Conservation (phyloP, 495 filamentous ascomycete genomes). For the Evernia prunastri region DNA sequence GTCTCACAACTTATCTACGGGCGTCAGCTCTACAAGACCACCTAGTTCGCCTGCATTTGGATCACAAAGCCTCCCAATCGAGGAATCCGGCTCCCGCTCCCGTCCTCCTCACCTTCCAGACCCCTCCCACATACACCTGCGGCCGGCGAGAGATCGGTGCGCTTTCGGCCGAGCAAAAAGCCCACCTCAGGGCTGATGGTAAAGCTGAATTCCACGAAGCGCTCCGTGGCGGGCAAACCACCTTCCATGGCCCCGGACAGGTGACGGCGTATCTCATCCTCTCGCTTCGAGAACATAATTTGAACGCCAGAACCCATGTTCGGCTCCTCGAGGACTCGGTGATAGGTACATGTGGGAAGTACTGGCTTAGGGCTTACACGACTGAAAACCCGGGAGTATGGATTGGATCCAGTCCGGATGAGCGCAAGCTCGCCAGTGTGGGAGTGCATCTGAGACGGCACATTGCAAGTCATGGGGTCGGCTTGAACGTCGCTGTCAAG, state of each 20-base stretch:
- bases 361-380: conserved; percentile 51
- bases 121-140: conserved; percentile 79
- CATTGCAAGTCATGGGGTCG: conserved; percentile 81
- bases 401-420: conserved; percentile 37
- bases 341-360: conserved; percentile 51
- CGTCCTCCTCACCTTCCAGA: conserved; percentile 75
- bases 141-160: conserved; percentile 72
- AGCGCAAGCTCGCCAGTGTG: conserved; percentile 77
- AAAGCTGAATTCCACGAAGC: conserved; percentile 60
- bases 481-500: conserved; percentile 69
- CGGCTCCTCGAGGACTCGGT: conserved; percentile 68
- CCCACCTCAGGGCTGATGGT: conserved; percentile 36
- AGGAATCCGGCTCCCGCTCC: conserved; percentile 52
- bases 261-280: conserved; percentile 83
- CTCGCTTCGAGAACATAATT: conserved; percentile 55
- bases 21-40: conserved; percentile 45
- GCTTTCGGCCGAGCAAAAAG: conserved; percentile 39
- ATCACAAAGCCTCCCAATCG: conserved; percentile 27
- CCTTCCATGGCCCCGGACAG: conserved; percentile 94
- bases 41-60: conserved; percentile 42
- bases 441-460: conserved; percentile 82
- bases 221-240: conserved; percentile 80
- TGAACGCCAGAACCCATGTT: conserved; percentile 61
- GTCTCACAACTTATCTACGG: conserved; percentile 44
- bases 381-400: conserved; percentile 85